Conservation (phyloP, 768 basidiomycete genomes). For the Mrakia gelida region DNA sequence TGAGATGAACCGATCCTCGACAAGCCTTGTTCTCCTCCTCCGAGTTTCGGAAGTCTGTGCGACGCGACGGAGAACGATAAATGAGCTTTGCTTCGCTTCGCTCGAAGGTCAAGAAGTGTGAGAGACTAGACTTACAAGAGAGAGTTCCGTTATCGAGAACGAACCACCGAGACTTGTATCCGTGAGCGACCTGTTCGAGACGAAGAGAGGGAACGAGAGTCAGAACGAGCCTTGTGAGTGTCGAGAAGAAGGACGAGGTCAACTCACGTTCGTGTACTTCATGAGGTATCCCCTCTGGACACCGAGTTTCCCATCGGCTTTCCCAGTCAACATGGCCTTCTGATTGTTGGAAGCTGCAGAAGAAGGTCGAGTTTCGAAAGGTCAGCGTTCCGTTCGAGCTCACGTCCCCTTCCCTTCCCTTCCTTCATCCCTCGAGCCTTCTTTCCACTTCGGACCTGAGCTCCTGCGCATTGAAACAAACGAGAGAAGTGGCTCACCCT, state of each 20-base stretch:
- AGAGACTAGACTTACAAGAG: conserved; percentile 59
- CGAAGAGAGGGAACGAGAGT: conserved; percentile 58
- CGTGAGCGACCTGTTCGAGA: background rate
- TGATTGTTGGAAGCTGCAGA: conserved; percentile 30
- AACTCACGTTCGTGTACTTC: conserved; percentile 14
- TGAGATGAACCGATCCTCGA: conserved; percentile 84
- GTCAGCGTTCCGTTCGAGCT: background rate
- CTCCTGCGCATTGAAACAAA: background rate
- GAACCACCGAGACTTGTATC: conserved; percentile 59
- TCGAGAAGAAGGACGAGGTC: conserved; percentile 7
- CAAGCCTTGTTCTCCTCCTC: conserved; percentile 82
- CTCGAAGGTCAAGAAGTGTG: background rate
- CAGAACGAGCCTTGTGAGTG: conserved; percentile 57
- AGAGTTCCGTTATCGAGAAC: conserved; percentile 77
- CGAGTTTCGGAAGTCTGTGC: conserved; percentile 76
- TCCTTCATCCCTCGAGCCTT: too few relatives aligned
- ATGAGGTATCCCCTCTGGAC: conserved; percentile 23
- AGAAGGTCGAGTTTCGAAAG: background rate
- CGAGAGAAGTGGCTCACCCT: conserved; percentile 56
- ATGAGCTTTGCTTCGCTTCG: background rate
- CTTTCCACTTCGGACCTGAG: background rate
- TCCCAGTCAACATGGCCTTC: conserved; percentile 24
- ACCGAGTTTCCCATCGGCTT: conserved; percentile 22
- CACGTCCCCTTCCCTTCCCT: background rate
- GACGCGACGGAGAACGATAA: background rate